phyloP scores from a whole-genome alignment of 2,329 filamentous ascomycete genomes.

The Passalora sequoiae region DNA sequence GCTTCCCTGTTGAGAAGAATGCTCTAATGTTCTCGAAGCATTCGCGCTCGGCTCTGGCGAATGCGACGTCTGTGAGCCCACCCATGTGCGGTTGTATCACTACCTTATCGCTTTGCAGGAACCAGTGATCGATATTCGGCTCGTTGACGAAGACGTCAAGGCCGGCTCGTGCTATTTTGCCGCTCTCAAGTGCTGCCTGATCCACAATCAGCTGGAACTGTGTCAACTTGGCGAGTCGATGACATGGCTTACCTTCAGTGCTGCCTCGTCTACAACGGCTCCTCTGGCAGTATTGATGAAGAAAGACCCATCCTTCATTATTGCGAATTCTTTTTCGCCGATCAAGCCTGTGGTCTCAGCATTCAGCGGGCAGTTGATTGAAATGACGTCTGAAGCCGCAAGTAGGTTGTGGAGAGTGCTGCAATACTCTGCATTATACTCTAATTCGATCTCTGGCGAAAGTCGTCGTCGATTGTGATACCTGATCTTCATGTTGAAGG shows the following conservation, averaged over 20 bases:
- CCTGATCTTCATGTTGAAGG: constrained; percentile 62
- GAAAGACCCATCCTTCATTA: constrained; percentile 46
- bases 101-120: constrained; percentile 45
- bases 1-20: constrained; percentile 47
- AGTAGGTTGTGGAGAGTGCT: constrained; percentile 43
- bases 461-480: constrained; percentile 57
- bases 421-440: constrained; percentile 51
- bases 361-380: constrained; percentile 47
- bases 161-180: constrained; percentile 45
- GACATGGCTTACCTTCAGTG: constrained; percentile 42
- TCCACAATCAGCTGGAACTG: no score
- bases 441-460: no score
- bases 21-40: constrained; percentile 63
- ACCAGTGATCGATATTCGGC: constrained; percentile 44
- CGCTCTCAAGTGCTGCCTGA: constrained; percentile 46
- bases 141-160: constrained; percentile 48
- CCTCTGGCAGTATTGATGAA: constrained; percentile 52
- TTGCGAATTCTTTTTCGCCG: constrained; percentile 37
- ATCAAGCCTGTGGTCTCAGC: constrained; percentile 40
- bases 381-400: constrained; percentile 40
- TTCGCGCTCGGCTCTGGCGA: constrained; percentile 61
- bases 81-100: constrained; percentile 64
- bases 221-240: no score
- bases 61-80: constrained; percentile 61
- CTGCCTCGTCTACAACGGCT: constrained; percentile 46